phyloP scores from a whole-genome alignment of 2,329 filamentous ascomycete species.

The Paecilomyces fulvus region DNA sequence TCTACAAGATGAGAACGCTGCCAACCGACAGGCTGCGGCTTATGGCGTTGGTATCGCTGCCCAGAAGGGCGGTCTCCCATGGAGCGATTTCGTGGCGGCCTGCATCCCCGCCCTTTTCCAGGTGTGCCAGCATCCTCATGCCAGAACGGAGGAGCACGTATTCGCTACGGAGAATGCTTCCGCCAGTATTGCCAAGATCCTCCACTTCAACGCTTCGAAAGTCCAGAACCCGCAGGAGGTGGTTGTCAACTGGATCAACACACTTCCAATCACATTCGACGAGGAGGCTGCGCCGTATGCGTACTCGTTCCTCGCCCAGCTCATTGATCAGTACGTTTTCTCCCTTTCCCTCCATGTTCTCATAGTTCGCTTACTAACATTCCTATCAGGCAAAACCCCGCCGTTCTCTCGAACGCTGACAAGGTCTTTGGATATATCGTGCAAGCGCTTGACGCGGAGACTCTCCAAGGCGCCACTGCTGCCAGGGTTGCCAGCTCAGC shows the following conservation, averaged over 20 bases:
- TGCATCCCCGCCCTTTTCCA: slow-evolving; percentile 77
- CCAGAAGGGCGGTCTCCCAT: slow-evolving; percentile 77
- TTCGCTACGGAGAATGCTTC: slow-evolving; percentile 98
- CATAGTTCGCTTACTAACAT: slow-evolving; percentile 8
- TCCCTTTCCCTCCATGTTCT: slow-evolving; percentile 1
- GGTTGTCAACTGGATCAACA: slow-evolving; percentile 79
- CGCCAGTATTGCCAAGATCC: slow-evolving; percentile 90
- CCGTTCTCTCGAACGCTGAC: slow-evolving; percentile 65
- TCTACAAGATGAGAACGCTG: slow-evolving; percentile 75
- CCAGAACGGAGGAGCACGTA: slow-evolving; percentile 83
- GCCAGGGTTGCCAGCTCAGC: slow-evolving; percentile 67
- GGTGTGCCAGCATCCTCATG: slow-evolving; percentile 69
- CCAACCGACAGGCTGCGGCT: slow-evolving; percentile 89
- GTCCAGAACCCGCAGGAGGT: slow-evolving; percentile 69
- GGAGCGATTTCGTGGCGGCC: slow-evolving; percentile 78
- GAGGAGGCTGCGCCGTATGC: slow-evolving; percentile 96
- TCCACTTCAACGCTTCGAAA: slow-evolving; percentile 76
- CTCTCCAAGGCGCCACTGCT: slow-evolving; percentile 75
- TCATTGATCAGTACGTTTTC: slow-evolving; percentile 82
- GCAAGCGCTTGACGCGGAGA: slow-evolving; percentile 83
- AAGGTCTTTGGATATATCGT: slow-evolving; percentile 80
- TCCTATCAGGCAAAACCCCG: slow-evolving; percentile 67
- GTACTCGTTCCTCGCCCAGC: slow-evolving; percentile 80
- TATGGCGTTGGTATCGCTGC: slow-evolving; percentile 95
- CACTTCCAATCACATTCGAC: slow-evolving; percentile 84